Base-by-base conservation (phyloP, 129 eudicot species). In the Smallanthus sonchifolius region DNA sequence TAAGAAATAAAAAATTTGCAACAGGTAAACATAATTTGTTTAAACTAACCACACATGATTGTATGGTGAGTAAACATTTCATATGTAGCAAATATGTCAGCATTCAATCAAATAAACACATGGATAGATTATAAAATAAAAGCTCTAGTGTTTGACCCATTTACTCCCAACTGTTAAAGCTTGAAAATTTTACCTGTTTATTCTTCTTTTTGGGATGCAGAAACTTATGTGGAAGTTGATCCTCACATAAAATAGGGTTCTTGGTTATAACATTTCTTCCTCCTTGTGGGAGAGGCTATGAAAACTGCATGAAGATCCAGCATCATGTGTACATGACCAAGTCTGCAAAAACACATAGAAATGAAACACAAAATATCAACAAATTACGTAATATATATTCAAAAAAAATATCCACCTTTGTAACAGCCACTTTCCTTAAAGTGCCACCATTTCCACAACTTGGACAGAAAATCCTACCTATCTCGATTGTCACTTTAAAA, bases 361-460 rank as follows among this genome's bases (percentile, higher is more conserved):
- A 30, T 48, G 59, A 16, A 69, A 30, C 63, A 8, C 10, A 30
- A 49, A 51, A 65, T 19, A 19, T 9, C 9, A 39, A 17, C 56
- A 43, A 72, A n/a, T n/a, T n/a, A n/a, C n/a, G n/a, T n/a, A n/a
- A n/a, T n/a, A n/a, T n/a, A 44, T 36, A 80, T 79, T 75, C 63
- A 86, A 72, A 94, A 75, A 34, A 82, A 67, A 60, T 88, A 77
- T 67, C 98, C 98, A 74, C 88, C 90, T 84, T 90, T 97, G 98
- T 94, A 51, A 88, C 97, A 62, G 98, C 96, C 17, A 94, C 97
- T 81, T 94, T 94, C 40, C 97, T 84, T 69, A 94, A 78, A 59
- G 98, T 94, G 57, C 97, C 98, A 35, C 98, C 98, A 74, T 94
- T 90, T 39, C 98, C 98, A 78, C 98, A 94, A 44, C 74, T 83